These are phyloP conservation scores for Fusarium siculi DNA, from an alignment of 2,329 filamentous ascomycete species.

Conservation along the genomic window DNA sequence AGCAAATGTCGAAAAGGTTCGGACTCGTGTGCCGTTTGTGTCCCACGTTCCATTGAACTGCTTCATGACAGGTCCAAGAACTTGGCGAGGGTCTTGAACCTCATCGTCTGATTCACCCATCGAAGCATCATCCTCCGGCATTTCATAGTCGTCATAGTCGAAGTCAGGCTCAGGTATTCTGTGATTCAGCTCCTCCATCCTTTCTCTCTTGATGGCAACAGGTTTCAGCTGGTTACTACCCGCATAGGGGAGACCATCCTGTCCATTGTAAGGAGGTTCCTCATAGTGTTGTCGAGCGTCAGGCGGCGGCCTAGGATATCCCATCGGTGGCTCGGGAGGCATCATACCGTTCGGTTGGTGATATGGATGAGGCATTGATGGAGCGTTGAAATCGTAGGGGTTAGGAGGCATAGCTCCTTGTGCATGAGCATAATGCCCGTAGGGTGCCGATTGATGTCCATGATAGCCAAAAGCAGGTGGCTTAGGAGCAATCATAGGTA, in stretches of 20 bases:
- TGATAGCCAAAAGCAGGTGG: slow-evolving; percentile 52
- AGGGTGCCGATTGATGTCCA: slow-evolving; percentile 30
- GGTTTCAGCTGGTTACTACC: slow-evolving; percentile 12
- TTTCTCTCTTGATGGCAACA: slow-evolving; percentile 14
- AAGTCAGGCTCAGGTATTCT: slow-evolving; percentile 21
- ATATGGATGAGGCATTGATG: slow-evolving; percentile 22
- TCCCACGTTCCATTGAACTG: slow-evolving; percentile 47
- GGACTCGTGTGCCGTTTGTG: slow-evolving; percentile 55
- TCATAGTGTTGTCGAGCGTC: slow-evolving; percentile 32
- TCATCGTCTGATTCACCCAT: slow-evolving; percentile 72
- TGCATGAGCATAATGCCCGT: slow-evolving; percentile 30
- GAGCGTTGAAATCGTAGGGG: slow-evolving; percentile 38
- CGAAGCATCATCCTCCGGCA: slow-evolving; percentile 67
- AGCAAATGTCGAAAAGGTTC: slow-evolving; percentile 61
- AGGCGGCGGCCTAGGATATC: slow-evolving; percentile 23
- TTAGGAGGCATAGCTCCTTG: slow-evolving; percentile 23
- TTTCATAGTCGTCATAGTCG: slow-evolving; percentile 47
- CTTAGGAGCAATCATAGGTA: slow-evolving; percentile 62
- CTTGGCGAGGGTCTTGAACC: slow-evolving; percentile 51
- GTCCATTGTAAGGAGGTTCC: slow-evolving; percentile 14
- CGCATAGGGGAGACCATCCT: slow-evolving; percentile 12
- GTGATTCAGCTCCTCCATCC: slow-evolving; percentile 7
- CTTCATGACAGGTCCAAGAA: slow-evolving; percentile 50
- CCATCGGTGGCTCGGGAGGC: slow-evolving; percentile 18
- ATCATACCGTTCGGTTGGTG: slow-evolving; percentile 22